Evolutionary conservation across 164 flowering plant genomes (phyloP).

Genomic region (Chimonanthus praecox): DNA sequence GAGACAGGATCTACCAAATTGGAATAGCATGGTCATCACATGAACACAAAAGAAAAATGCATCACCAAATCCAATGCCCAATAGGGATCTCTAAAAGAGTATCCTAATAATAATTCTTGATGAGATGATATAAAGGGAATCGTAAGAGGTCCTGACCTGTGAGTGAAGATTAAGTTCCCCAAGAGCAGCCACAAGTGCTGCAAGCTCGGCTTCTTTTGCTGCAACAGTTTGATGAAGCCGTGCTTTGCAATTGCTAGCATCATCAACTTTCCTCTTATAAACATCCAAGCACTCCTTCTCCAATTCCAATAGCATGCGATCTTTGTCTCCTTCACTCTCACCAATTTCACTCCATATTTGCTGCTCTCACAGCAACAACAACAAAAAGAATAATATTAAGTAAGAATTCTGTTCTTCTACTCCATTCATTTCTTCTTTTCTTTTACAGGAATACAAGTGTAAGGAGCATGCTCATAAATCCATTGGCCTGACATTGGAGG

Average conservation of each 20-base stretch:
- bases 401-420: neutral
- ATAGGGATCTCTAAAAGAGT: neutral
- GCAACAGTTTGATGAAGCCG: conserved; percentile 80
- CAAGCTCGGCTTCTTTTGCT: conserved; percentile 83
- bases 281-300: conserved; percentile 83
- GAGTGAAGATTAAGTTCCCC: conserved; percentile 65
- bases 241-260: conserved; percentile 72
- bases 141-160: conserved; percentile 29
- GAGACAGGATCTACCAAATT: neutral
- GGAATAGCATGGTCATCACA: neutral
- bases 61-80: neutral
- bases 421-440: neutral
- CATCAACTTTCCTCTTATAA: conserved; percentile 81
- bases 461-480: neutral
- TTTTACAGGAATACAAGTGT: neutral
- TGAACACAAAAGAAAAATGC: neutral
- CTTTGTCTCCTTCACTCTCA: conserved; percentile 75
- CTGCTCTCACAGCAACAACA: conserved; percentile 34
- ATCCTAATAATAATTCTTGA: too few relatives aligned
- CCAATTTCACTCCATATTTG: conserved; percentile 89
- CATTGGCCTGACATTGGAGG: neutral
- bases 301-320: conserved; percentile 67
- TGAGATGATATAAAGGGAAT: neutral
- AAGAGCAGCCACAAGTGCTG: conserved; percentile 74
- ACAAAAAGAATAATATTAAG: neutral